Evolutionary conservation across 805 yeast genomes (phyloP), one percentile per base, ranked within the genome.

Genomic region (Myxozyma vanderwaltii): DNA sequence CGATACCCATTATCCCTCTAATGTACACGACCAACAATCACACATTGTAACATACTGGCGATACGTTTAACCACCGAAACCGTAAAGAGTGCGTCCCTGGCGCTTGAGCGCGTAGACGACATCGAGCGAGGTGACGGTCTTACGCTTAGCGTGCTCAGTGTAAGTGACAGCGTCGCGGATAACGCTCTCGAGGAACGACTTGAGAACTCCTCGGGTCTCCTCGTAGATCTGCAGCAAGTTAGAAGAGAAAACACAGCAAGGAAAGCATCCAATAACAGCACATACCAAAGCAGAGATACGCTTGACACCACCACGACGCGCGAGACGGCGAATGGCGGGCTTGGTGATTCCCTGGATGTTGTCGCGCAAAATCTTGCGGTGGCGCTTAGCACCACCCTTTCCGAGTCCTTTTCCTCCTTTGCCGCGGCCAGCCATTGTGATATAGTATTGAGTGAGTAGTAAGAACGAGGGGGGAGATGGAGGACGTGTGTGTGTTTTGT

Each of bases 251-350:
- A 15, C 36, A 24, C n/a, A 33, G 54, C 23, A 13, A 58, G 53
- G 76, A 91, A 83, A 78, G 96, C 97, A 66, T 97, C 91, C 74
- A 92, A 3, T 8, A 44, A 8, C n/a, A 23, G 21, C 15, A 33
- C 63, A 23, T 31, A 62, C 63, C 77, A 91, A 83, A 78, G 96
- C 98, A 67, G 98, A 92, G 75, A 92, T 92, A 89, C 99, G 96
- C 88, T 92, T 92, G 76, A 92, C 99, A 91, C 99, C 99, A 83
- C 99, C 99, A 89, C 99, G 91, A 87, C 99, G 92, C 54, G 99
- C 99, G 74, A 92, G 88, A 89, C 99, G 92, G 85, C 99, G 91
- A 76, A 92, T 92, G 76, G 99, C 99, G 77, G 99, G 99, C 86
- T 92, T 92, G 67, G 99, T 92, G 77, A 92, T 92, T 84, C 99